These are phyloP conservation scores for Pseudoturritis turrita DNA, from an alignment of 345 rosid species.

Conservation along the genomic window DNA sequence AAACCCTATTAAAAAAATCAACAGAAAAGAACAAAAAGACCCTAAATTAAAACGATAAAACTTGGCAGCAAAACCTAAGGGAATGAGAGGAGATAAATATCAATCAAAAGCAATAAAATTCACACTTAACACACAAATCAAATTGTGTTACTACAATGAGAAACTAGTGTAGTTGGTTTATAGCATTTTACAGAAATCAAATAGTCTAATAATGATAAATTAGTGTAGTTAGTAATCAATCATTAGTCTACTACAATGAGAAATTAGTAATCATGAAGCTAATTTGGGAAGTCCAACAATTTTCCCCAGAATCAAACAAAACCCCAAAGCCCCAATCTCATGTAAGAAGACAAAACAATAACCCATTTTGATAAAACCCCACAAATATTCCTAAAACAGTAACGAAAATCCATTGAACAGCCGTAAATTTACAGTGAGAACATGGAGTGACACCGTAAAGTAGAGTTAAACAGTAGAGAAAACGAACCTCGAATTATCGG, in stretches of 20 bases:
- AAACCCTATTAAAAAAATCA: neutral
- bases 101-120: neutral
- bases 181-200: neutral
- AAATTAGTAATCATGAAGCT: neutral
- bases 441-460: neutral
- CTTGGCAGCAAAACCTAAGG: neutral
- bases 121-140: neutral
- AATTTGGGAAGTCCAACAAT: neutral
- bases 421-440: neutral
- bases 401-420: neutral
- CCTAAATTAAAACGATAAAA: neutral
- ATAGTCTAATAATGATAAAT: neutral
- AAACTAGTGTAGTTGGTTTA: neutral
- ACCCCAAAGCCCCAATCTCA: conserved; percentile 1
- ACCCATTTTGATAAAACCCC: conserved; percentile 1
- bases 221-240: neutral
- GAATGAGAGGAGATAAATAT: neutral
- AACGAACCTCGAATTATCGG: conserved; percentile 12
- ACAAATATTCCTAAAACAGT: neutral
- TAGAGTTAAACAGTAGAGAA: neutral
- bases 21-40: neutral
- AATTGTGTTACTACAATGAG: neutral
- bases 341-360: neutral
- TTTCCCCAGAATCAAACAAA: neutral
- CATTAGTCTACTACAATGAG: neutral